Evolutionary conservation across 2,329 filamentous ascomycete species (phyloP).

Genomic region (Penicillium sp.): DNA sequence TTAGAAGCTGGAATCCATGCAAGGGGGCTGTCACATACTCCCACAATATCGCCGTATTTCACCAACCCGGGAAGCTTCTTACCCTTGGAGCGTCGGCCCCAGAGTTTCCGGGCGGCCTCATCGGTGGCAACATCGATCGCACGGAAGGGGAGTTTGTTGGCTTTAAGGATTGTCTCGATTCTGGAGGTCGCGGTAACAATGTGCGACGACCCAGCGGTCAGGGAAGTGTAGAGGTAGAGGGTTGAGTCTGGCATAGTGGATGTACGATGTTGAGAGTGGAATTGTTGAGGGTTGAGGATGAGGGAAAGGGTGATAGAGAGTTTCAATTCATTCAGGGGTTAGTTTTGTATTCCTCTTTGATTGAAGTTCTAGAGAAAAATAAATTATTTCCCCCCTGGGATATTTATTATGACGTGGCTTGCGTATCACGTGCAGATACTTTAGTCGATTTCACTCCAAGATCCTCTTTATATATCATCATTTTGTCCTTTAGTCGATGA

Average conservation of each 20-base stretch:
- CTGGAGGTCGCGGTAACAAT: conserved; percentile 95
- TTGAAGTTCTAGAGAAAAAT: conserved; percentile 1
- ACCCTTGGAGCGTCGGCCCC: conserved; percentile 79
- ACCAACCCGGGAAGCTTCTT: conserved; percentile 87
- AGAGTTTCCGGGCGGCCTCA: conserved; percentile 82
- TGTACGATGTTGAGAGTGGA: background rate
- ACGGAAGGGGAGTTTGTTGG: conserved; percentile 91
- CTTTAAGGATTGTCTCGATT: conserved; percentile 92
- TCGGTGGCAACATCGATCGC: conserved; percentile 89
- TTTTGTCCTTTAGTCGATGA: background rate
- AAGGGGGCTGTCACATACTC: conserved; percentile 58
- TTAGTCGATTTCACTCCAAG: background rate
- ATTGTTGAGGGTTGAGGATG: background rate
- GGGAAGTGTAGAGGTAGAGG: conserved; percentile 92
- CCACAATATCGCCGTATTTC: conserved; percentile 80
- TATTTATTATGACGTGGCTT: conserved; percentile 2
- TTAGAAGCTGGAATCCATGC: background rate
- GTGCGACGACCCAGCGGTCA: conserved; percentile 92
- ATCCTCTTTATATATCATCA: background rate
- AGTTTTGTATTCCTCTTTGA: background rate
- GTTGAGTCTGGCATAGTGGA: conserved; percentile 51
- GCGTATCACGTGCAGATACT: background rate
- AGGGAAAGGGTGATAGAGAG: background rate
- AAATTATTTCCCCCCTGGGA: background rate
- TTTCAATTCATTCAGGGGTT: background rate